phyloP scores from a whole-genome alignment of 169 alveolate genomes.

The Plasmodium vinckei region DNA sequence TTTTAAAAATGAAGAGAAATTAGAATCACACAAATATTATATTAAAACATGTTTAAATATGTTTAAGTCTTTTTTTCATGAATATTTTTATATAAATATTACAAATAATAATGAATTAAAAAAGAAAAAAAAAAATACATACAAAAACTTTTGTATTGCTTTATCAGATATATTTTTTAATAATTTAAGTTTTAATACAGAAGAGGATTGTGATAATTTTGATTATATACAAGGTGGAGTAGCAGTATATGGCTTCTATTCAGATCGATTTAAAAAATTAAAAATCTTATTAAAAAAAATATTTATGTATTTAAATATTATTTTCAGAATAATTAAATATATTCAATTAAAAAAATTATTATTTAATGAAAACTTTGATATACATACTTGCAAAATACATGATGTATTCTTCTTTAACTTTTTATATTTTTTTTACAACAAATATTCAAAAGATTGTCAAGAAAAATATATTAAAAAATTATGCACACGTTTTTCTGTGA shows the following conservation, averaged over 20 bases:
- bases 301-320: conserved; percentile 67
- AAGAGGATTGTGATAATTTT: conserved; percentile 27
- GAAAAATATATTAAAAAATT: conserved; percentile 32
- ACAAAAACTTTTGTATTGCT: conserved; percentile 65
- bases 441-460: conserved; percentile 55
- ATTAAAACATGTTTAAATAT: conserved; percentile 40
- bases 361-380: conserved; percentile 42
- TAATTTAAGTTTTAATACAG: conserved; percentile 47
- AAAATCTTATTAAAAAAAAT: conserved; percentile 53
- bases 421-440: conserved; percentile 65
- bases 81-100: conserved; percentile 55
- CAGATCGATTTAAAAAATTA: conserved; percentile 41
- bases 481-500: conserved; percentile 16
- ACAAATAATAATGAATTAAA: conserved; percentile 33
- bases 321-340: conserved; percentile 27
- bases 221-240: conserved; percentile 63
- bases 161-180: conserved; percentile 52
- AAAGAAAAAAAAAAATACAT: conserved; percentile 51
- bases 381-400: conserved; percentile 73
- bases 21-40: conserved; percentile 48
- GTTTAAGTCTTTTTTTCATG: conserved; percentile 61
- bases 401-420: conserved; percentile 65
- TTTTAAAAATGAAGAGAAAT: conserved; percentile 45
- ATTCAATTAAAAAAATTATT: conserved; percentile 50
- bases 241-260: conserved; percentile 48